These are phyloP conservation scores for Zoysia japonica DNA, from an alignment of 176 grass and related monocot species.

Conservation along the genomic window DNA sequence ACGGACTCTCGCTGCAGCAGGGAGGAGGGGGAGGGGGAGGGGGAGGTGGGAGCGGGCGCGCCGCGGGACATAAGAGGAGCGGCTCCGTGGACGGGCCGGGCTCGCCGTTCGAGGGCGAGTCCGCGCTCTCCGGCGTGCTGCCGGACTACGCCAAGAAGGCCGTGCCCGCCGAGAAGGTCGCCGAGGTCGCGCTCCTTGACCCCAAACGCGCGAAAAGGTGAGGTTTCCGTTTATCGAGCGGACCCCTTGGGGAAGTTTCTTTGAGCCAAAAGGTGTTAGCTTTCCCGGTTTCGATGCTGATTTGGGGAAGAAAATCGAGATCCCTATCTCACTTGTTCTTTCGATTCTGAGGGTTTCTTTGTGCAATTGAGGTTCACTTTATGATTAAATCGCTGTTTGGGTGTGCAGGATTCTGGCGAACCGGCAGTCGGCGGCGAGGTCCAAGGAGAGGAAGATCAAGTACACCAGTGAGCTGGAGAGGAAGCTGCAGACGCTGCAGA, in stretches of 20 bases:
- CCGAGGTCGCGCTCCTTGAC: conserved; percentile 78
- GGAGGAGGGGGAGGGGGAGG: not conserved
- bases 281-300: not conserved
- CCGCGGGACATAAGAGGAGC: conserved; percentile 64
- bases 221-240: not conserved
- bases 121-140: conserved; percentile 33
- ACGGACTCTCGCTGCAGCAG: conserved; percentile 65
- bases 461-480: conserved; percentile 89
- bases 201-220: conserved; percentile 95
- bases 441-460: conserved; percentile 95
- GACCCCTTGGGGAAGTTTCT: conserved; percentile 1
- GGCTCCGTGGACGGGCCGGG: conserved; percentile 79
- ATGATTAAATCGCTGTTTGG: not conserved
- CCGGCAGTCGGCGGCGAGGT: conserved; percentile 83
- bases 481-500: conserved; percentile 99
- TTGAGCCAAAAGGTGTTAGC: not conserved
- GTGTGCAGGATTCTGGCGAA: conserved; percentile 91
- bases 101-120: conserved; percentile 79
- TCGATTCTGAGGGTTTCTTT: not conserved
- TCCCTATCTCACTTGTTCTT: conserved; percentile 3
- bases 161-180: conserved; percentile 68
- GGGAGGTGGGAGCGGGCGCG: conserved; percentile 7
- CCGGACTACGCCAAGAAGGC: conserved; percentile 94
- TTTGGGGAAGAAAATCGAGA: not conserved
- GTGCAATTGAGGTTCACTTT: not conserved